Evolutionary conservation across 768 basidiomycete species (phyloP), one percentile per base, ranked within the genome.

Genomic region (Tricholomella constricta): DNA sequence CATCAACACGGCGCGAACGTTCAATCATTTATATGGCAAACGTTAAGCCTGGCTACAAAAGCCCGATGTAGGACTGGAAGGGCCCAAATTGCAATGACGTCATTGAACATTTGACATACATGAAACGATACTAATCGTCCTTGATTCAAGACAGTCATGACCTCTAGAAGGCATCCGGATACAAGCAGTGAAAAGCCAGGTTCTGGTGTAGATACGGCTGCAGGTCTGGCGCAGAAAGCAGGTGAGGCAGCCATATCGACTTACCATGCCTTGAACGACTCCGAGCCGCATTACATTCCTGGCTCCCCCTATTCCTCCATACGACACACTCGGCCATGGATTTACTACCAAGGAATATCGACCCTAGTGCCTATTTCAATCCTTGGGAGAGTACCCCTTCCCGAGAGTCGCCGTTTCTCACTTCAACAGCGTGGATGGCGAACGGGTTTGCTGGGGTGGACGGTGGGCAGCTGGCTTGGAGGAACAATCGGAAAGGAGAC

Each of bases 211-310:
- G n/a, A n/a, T n/a, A n/a, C n/a, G n/a, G n/a, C n/a, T n/a, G n/a
- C n/a, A n/a, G n/a, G n/a, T 36, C 49, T 26, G 51, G 45, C 2
- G 51, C 38, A 27, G 51, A 45, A 37, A 49, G 47, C 7, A 49
- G 6, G 9, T 9, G 35, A 38, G 6, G 36, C 36, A 19, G 12
- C 36, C 2, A 2, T 17, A 17, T 38, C 36, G 2, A 38, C 17
- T 6, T 38, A 22, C 11, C n/a, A 7, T 10, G 20, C 38, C 38
- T 22, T 22, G 20, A 2, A 40, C 2, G 38, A 22, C 8, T 7
- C 38, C 20, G 9, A 22, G 23, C 38, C 38, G 17, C n/a, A 40
- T 19, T 22, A 22, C 38, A 22, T 22, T 22, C 38, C 20, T 7
- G 9, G 2, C 8, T 9, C 8, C 9, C 20, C 19, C 6, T 40